Conservation (phyloP, 805 yeast genomes). For the Ascoidea rubescens region DNA sequence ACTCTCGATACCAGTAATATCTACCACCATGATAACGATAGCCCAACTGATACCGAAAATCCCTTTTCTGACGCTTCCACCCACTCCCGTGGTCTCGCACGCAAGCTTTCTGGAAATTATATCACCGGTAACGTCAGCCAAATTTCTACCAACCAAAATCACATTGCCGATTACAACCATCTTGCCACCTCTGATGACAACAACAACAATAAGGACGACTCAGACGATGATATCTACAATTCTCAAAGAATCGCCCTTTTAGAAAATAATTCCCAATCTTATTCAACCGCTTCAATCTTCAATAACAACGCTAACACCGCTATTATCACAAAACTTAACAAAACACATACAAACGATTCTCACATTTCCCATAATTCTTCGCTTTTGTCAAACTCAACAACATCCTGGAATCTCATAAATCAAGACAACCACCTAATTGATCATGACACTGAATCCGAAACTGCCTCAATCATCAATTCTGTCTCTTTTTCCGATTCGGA, state of each 20-base stretch:
- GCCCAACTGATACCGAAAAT: background rate
- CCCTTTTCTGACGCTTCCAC: background rate
- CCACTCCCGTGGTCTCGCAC: too few relatives aligned
- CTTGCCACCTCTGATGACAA: background rate
- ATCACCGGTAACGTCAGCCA: background rate
- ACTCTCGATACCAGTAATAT: background rate
- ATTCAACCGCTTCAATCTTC: too few relatives aligned
- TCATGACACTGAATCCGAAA: background rate
- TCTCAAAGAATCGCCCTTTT: background rate
- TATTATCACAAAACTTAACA: too few relatives aligned
- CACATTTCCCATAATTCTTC: too few relatives aligned
- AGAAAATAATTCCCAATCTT: background rate
- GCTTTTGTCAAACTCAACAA: too few relatives aligned
- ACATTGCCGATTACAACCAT: background rate
- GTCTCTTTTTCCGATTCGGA: background rate
- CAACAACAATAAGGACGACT: background rate
- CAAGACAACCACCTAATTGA: background rate
- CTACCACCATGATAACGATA: background rate
- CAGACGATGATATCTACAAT: background rate
- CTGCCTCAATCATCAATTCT: background rate
- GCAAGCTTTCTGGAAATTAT: background rate
- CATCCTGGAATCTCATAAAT: too few relatives aligned
- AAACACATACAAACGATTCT: too few relatives aligned
- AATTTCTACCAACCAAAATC: background rate
- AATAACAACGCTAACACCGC: too few relatives aligned